phyloP scores from a whole-genome alignment of 2,329 filamentous ascomycete species.

The Pyricularia pennisetigena region DNA sequence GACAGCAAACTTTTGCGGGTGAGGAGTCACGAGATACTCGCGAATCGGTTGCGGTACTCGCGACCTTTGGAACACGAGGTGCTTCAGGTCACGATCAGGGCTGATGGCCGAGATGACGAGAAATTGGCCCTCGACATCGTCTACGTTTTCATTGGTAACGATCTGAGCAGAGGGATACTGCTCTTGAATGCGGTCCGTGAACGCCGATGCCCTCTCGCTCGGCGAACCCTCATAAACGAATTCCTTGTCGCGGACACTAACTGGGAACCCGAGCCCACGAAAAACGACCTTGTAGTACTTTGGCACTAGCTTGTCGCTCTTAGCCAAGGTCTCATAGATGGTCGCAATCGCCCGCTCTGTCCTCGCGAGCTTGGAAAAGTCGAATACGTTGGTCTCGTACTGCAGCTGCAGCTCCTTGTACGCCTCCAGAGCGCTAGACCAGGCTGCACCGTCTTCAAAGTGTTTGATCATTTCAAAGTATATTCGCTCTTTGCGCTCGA shows the following conservation, averaged over 20 bases:
- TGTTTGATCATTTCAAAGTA: conserved; percentile 94
- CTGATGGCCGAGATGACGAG: conserved; percentile 73
- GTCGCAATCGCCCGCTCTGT: conserved; percentile 85
- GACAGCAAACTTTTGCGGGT: conserved; percentile 70
- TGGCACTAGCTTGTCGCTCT: conserved; percentile 66
- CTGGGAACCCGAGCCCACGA: conserved; percentile 79
- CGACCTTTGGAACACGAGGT: conserved; percentile 82
- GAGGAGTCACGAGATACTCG: conserved; percentile 75
- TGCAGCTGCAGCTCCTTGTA: conserved; percentile 89
- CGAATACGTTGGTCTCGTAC: conserved; percentile 82
- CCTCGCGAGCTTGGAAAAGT: conserved; percentile 84
- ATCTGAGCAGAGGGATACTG: conserved; percentile 82
- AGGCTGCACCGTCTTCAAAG: conserved; percentile 90
- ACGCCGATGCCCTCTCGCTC: conserved; percentile 67
- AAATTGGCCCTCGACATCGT: conserved; percentile 86
- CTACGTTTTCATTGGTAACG: conserved; percentile 55
- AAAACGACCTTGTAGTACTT: conserved; percentile 91
- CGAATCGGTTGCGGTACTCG: conserved; percentile 72
- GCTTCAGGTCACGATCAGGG: conserved; percentile 69
- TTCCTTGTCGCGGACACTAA: conserved; percentile 74
- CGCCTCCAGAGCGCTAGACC: conserved; percentile 77
- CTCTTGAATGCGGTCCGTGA: conserved; percentile 86
- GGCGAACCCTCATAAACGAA: conserved; percentile 82
- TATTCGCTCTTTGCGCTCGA: conserved; percentile 84
- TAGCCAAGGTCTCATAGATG: conserved; percentile 81